Evolutionary conservation across 495 filamentous ascomycete species (phyloP).

Genomic region (Lophiostoma macrostomum): DNA sequence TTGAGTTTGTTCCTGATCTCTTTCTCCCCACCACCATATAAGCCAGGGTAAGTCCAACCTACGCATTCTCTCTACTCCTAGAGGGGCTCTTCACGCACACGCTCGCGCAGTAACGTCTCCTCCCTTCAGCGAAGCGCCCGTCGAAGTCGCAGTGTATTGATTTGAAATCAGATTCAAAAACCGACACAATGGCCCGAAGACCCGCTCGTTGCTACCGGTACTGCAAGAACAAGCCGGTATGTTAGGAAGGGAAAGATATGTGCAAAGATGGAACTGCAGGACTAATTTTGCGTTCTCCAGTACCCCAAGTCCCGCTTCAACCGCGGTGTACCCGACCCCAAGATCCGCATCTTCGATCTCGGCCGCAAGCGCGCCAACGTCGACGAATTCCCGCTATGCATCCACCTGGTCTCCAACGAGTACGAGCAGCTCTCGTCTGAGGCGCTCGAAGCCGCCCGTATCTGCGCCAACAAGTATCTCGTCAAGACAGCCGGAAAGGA

Average conservation of each 20-base stretch:
- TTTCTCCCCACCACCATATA: constrained; percentile 10
- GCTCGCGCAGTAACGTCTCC: constrained; percentile 10
- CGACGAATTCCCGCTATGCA: constrained; percentile 91
- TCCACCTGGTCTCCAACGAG: constrained; percentile 99
- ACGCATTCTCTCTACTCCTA: background rate
- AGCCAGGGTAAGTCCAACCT: constrained; percentile 18
- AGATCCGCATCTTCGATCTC: constrained; percentile 99
- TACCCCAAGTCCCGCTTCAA: constrained; percentile 99
- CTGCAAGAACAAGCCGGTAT: constrained; percentile 99
- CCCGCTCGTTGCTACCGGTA: constrained; percentile 99
- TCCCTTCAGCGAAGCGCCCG: constrained; percentile 8
- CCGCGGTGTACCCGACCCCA: constrained; percentile 99
- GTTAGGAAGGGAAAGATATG: background rate
- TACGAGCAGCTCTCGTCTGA: constrained; percentile 98
- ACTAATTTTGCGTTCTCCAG: constrained; percentile 49
- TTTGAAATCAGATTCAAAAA: constrained; percentile 41
- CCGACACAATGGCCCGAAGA: constrained; percentile 93
- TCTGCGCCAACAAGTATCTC: constrained; percentile 71
- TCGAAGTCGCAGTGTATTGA: constrained; percentile 7
- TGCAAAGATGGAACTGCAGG: background rate
- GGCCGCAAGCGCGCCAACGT: constrained; percentile 97
- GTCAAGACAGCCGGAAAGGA: constrained; percentile 98
- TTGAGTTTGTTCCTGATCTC: background rate
- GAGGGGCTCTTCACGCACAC: constrained; percentile 3
- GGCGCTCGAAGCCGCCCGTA: constrained; percentile 98